Conservation (phyloP, 1,284 basidiomycete species). For the Clitocybe nebularis region DNA sequence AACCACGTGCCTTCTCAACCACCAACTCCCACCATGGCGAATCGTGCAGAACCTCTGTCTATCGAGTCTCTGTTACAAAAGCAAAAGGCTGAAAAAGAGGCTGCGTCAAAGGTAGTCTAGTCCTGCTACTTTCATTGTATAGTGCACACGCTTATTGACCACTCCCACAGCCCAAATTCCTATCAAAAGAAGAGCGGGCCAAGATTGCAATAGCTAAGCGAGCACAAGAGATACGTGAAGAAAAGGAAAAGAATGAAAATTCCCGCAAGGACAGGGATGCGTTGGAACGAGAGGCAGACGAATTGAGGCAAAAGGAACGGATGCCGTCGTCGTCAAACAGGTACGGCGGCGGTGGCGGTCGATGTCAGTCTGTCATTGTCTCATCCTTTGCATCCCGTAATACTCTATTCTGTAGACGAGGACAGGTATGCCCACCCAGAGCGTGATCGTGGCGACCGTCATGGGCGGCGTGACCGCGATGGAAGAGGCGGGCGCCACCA, state of each 20-base stretch:
- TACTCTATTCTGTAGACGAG: conserved; percentile 45
- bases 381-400: conserved; percentile 13
- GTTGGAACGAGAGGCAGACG: conserved; percentile 75
- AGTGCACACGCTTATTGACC: neutral
- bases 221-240: conserved; percentile 70
- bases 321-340: conserved; percentile 18
- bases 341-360: conserved; percentile 25
- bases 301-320: conserved; percentile 47
- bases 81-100: conserved; percentile 85
- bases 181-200: conserved; percentile 86
- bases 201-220: conserved; percentile 83
- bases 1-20: neutral
- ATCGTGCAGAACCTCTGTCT: conserved; percentile 62
- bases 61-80: conserved; percentile 84
- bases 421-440: conserved; percentile 55
- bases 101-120: conserved; percentile 73
- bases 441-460: conserved; percentile 34
- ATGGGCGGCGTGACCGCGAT: conserved; percentile 23
- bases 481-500: conserved; percentile 29
- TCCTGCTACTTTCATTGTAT: neutral
- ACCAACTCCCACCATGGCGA: conserved; percentile 25
- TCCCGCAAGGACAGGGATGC: conserved; percentile 55
- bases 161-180: conserved; percentile 75
- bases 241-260: conserved; percentile 60
- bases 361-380: conserved; percentile 39